Percentiles rank a stretch among this genome's conserved stretches.
Conservation (phyloP, 441 rosid genomes). For the Oxalis stricta region DNA sequence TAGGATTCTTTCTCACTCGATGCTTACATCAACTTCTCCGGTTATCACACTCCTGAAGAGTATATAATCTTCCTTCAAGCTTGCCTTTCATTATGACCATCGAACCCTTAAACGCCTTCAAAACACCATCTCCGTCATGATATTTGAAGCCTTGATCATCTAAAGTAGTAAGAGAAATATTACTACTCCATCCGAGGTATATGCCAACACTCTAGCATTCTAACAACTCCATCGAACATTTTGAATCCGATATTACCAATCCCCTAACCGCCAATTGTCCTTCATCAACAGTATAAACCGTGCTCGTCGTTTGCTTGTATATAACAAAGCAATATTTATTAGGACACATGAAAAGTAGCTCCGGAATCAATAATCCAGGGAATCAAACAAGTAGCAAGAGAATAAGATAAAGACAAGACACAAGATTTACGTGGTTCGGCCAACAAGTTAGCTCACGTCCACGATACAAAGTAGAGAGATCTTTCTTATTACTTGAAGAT, state of each 20-base stretch:
- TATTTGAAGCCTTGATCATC: not conserved
- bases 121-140: not conserved
- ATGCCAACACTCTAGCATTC: not conserved
- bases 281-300: not conserved
- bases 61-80: not conserved
- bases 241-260: not conserved
- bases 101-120: not conserved
- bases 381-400: too few species aligned
- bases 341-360: not conserved
- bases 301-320: not conserved
- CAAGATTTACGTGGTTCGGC: too few species aligned
- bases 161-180: not conserved
- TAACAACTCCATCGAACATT: not conserved
- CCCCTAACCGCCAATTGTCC: not conserved
- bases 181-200: not conserved
- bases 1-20: not conserved
- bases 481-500: too few species aligned
- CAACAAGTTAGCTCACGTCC: too few species aligned
- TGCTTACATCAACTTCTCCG: not conserved
- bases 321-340: not conserved
- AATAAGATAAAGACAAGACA: too few species aligned
- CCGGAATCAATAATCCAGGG: not conserved
- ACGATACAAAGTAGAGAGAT: too few species aligned
- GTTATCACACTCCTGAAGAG: not conserved
- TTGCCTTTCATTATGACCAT: not conserved